Percentiles rank a stretch among this genome's conserved stretches.
These are phyloP conservation scores for Aquilaria malaccensis DNA, from an alignment of 345 rosid genomes.

Conservation along the genomic window DNA sequence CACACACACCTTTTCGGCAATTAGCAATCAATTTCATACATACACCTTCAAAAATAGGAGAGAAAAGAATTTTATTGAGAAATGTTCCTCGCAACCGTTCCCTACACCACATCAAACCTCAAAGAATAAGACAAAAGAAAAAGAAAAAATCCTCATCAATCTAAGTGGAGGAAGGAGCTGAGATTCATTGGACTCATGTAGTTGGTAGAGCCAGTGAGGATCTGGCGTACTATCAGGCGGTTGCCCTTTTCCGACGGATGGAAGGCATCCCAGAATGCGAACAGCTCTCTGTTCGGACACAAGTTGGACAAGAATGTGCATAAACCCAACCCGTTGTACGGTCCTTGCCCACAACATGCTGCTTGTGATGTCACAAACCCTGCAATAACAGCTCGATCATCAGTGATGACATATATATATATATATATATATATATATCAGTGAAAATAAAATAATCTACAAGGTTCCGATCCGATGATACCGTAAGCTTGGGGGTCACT, in stretches of 20 bases:
- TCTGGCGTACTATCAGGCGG: conserved; percentile 43
- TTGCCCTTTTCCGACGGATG: conserved; percentile 81
- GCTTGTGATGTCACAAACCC: conserved; percentile 51
- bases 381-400: conserved; percentile 14
- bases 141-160: conserved; percentile 3
- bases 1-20: no score
- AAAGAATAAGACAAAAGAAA: no score
- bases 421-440: background rate
- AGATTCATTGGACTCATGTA: conserved; percentile 83
- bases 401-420: background rate
- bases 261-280: conserved; percentile 78
- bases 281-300: conserved; percentile 47
- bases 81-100: no score
- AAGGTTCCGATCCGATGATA: conserved; percentile 10
- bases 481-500: conserved; percentile 35
- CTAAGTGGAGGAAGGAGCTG: conserved; percentile 57
- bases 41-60: no score
- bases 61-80: no score
- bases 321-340: conserved; percentile 64
- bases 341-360: conserved; percentile 93
- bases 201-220: conserved; percentile 38
- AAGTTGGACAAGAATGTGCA: conserved; percentile 60
- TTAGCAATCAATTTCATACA: no score
- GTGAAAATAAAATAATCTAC: background rate
- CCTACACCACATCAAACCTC: no score